phyloP scores from a whole-genome alignment of 805 yeast species.

The Candida sithepensis region DNA sequence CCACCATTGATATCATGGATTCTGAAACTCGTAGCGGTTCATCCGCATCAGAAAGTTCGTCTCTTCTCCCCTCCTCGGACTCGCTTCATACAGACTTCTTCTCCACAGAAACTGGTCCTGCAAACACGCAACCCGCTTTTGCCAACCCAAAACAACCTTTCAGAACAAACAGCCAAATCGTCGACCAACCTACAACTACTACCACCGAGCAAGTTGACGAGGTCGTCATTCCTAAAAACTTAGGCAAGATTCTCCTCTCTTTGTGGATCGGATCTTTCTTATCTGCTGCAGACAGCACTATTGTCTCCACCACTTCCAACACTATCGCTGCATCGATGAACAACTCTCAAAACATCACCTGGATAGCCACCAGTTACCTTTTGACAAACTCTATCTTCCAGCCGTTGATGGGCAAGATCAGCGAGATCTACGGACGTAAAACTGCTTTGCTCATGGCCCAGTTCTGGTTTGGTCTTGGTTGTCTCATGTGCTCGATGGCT shows the following conservation, averaged over 20 bases:
- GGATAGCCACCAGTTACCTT: slow-evolving; percentile 74
- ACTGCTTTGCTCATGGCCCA: slow-evolving; percentile 42
- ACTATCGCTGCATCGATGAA: slow-evolving; percentile 58
- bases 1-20: slow-evolving; percentile 34
- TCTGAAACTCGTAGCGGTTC: neutral
- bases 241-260: slow-evolving; percentile 26
- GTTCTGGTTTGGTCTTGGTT: slow-evolving; percentile 42
- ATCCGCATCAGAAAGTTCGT: neutral
- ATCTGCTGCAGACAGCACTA: slow-evolving; percentile 56
- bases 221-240: slow-evolving; percentile 18
- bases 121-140: too few species aligned
- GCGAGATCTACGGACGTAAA: slow-evolving; percentile 61
- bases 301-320: slow-evolving; percentile 55
- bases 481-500: slow-evolving; percentile 39
- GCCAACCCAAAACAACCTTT: neutral
- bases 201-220: slow-evolving; percentile 7
- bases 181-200: too few species aligned
- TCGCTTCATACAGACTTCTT: neutral
- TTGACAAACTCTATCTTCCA: slow-evolving; percentile 71
- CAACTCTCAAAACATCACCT: slow-evolving; percentile 47
- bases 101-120: neutral
- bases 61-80: neutral
- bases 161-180: neutral
- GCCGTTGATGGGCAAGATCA: slow-evolving; percentile 67
- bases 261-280: slow-evolving; percentile 46